Conservation (phyloP, 768 basidiomycete genomes). For the Lactarius tabidus region DNA sequence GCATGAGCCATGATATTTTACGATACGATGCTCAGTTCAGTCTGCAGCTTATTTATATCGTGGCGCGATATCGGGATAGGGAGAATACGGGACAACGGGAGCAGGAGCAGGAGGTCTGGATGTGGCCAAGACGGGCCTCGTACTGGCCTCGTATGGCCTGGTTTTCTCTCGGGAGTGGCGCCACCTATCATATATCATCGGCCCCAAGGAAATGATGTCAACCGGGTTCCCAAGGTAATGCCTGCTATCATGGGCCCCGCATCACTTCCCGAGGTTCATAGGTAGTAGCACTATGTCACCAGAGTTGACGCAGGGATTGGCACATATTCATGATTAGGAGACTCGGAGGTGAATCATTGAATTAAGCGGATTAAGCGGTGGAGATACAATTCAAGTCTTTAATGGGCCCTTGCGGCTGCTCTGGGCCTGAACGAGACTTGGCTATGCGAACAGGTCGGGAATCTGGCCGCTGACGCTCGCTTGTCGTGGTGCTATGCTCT, state of each 20-base stretch:
- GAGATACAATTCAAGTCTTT: too few species aligned
- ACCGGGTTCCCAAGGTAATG: neutral
- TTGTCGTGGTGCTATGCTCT: too few species aligned
- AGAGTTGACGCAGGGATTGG: too few species aligned
- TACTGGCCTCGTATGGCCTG: neutral
- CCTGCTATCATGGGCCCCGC: neutral
- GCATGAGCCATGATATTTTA: slow-evolving; percentile 4
- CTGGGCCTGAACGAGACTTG: neutral
- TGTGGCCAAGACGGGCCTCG: slow-evolving; percentile 2
- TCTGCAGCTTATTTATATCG: slow-evolving; percentile 8
- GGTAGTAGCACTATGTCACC: too few species aligned
- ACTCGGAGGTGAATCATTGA: neutral
- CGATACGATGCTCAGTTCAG: neutral
- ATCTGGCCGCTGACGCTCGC: too few species aligned
- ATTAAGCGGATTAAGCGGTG: too few species aligned
- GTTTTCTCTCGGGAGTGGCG: neutral
- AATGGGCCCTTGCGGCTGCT: neutral
- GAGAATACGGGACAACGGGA: neutral
- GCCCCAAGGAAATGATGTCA: slow-evolving; percentile 10
- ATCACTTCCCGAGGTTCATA: neutral
- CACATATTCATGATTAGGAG: neutral
- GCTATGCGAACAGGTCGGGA: neutral
- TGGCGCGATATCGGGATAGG: neutral
- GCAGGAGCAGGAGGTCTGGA: neutral
- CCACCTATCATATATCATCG: neutral